Base-by-base conservation (phyloP, 1,284 basidiomycete genomes). In the Blastosporella zonata region DNA sequence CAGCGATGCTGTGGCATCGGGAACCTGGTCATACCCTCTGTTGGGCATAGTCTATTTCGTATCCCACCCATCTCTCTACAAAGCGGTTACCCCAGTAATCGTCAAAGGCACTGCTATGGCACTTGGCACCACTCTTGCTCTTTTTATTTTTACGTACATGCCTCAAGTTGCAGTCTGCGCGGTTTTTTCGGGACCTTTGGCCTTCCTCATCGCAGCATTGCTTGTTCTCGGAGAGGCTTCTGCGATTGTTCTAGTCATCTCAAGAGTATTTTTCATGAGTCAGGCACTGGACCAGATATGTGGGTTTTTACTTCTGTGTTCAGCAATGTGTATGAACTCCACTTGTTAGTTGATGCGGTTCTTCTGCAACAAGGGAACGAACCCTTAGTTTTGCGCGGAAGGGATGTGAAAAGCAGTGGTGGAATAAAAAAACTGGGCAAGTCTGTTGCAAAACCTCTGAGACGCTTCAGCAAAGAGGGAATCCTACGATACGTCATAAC, bases 121-220 rank as follows among this genome's bases (percentile, higher is more conserved):
- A 9, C 55, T 67, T 7, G 65, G 72, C 23, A 69, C 84, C 47
- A 77, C 75, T 46, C 64, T 61, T 13, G 67, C 63, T 15, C 67
- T 86, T 58, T 82, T 83, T 62, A 64, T 78, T 57, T 77, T 87
- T 65, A 79, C 82, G 34, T 89, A 84, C 64, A 61, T 87, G 12
- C 86, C 85, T 1, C 84, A 86, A 62, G 78, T 82, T 31, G 82
- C 81, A 23, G 66, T 87, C 48, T 78, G 86, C 31, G 76, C 80
- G 1, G 52, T 85, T 40, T 73, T 87, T 56, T 77, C 78, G 0
- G 84, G 84, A 0, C 82, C 84, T 2, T 61, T 87, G 21, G 74
- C 75, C 1, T 67, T 69, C 46, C 51, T 67, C 17, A 64, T 68
- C 9, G 72, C 71, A 1, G 66, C 67, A 6, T 35, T 67, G 9